phyloP scores from a whole-genome alignment of 2,329 filamentous ascomycete genomes.

The Emmonsiellopsis sp. region DNA sequence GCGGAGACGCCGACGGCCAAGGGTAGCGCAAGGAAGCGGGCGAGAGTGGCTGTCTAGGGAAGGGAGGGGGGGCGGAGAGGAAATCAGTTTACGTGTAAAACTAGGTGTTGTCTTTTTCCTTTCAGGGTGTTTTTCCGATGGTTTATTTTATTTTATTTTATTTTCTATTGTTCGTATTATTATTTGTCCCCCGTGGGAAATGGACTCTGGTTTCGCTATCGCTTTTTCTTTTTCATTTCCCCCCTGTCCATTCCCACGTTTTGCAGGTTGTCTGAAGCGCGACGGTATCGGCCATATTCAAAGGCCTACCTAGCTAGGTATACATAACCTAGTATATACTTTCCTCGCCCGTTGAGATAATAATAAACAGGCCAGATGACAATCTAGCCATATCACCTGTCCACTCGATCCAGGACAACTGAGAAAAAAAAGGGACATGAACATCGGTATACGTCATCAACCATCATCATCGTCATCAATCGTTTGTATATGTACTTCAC shows the following conservation, averaged over 20 bases:
- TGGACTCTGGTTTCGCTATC: neutral
- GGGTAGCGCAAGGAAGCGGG: slow-evolving; percentile 33
- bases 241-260: no score
- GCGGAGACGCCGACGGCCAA: slow-evolving; percentile 23
- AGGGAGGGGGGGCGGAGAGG: neutral
- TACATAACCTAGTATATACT: no score
- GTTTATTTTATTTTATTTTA: neutral
- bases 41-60: slow-evolving; percentile 5
- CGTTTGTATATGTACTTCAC: neutral
- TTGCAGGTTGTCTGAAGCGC: no score
- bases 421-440: no score
- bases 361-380: no score
- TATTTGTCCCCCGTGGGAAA: neutral
- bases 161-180: neutral
- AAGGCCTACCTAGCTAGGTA: no score
- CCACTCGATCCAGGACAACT: no score
- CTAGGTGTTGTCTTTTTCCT: neutral
- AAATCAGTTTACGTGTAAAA: neutral
- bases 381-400: no score
- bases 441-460: neutral
- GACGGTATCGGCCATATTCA: no score
- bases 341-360: no score
- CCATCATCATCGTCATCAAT: neutral
- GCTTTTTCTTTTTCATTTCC: neutral
- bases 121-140: neutral